Percentiles rank a stretch among this genome's conserved stretches.
Evolutionary conservation across 1,284 basidiomycete genomes (phyloP).

Genomic region (Cutaneotrichosporon sp.): DNA sequence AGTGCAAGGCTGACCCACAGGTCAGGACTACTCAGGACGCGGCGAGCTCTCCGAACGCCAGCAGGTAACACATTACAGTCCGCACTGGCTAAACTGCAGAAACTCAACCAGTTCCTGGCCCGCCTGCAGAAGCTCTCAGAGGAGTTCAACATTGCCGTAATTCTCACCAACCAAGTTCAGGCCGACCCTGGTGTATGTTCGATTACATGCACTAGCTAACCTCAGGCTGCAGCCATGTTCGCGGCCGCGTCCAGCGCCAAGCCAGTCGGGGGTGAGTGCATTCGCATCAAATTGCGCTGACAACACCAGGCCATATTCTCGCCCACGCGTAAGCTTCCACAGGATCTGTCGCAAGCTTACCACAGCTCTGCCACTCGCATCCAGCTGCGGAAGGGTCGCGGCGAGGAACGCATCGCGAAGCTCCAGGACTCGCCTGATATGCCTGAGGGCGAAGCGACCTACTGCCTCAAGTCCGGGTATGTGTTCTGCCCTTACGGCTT

Average conservation of each 20-base stretch:
- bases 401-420: conserved; percentile 92
- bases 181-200: conserved; percentile 72
- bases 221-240: conserved; percentile 74
- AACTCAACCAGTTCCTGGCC: conserved; percentile 71
- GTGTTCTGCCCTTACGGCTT: conserved; percentile 3
- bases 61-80: conserved; percentile 51
- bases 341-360: not conserved
- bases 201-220: not conserved
- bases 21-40: conserved; percentile 80
- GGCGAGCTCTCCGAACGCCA: conserved; percentile 89
- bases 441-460: conserved; percentile 86
- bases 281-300: not conserved
- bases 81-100: conserved; percentile 28
- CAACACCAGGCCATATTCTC: conserved; percentile 40
- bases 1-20: conserved; percentile 20
- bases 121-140: conserved; percentile 85
- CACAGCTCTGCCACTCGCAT: conserved; percentile 41
- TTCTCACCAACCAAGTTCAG: conserved; percentile 82
- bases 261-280: conserved; percentile 66
- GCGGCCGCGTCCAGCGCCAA: conserved; percentile 82
- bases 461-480: conserved; percentile 59
- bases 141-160: conserved; percentile 73
- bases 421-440: conserved; percentile 87
- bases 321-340: conserved; percentile 42
- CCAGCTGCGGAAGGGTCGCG: conserved; percentile 62